Percentiles rank a stretch among this genome's conserved stretches.
phyloP scores from a whole-genome alignment of 805 yeast species.

The Debaryomyces prosopidis region DNA sequence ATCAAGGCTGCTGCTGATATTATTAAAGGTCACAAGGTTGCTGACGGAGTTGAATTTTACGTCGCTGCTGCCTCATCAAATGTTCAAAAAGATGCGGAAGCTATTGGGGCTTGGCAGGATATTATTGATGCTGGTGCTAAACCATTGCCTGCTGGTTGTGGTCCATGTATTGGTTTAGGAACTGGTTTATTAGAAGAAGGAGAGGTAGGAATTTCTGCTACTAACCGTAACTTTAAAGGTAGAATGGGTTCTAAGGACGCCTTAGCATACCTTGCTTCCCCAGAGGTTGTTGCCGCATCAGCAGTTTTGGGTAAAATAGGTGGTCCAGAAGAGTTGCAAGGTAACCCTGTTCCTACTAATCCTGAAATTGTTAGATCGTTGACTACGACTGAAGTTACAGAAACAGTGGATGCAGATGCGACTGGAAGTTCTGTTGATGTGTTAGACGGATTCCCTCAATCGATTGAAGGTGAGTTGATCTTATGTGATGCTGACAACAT shows the following conservation, averaged over 20 bases:
- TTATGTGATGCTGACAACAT: conserved; percentile 96
- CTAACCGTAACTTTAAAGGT: conserved; percentile 98
- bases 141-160: conserved; percentile 98
- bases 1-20: conserved; percentile 93
- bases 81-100: conserved; percentile 91
- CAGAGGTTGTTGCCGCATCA: conserved; percentile 97
- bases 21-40: conserved; percentile 77
- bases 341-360: conserved; percentile 46
- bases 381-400: conserved; percentile 22
- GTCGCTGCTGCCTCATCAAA: conserved; percentile 96
- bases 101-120: conserved; percentile 88
- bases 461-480: conserved; percentile 87
- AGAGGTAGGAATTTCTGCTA: conserved; percentile 97
- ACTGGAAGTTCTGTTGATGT: conserved; percentile 61
- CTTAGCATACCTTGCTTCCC: conserved; percentile 91
- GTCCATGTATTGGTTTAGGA: conserved; percentile 98
- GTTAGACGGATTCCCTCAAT: conserved; percentile 86
- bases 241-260: conserved; percentile 99
- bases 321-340: conserved; percentile 82
- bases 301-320: conserved; percentile 95
- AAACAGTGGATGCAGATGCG: conserved; percentile 31
- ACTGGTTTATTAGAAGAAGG: conserved; percentile 92
- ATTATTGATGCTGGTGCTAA: conserved; percentile 90
- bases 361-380: conserved; percentile 50
- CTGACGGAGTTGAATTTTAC: conserved; percentile 90